Base-by-base conservation (phyloP, 495 filamentous ascomycete genomes). In the Tetracladium setigerum region DNA sequence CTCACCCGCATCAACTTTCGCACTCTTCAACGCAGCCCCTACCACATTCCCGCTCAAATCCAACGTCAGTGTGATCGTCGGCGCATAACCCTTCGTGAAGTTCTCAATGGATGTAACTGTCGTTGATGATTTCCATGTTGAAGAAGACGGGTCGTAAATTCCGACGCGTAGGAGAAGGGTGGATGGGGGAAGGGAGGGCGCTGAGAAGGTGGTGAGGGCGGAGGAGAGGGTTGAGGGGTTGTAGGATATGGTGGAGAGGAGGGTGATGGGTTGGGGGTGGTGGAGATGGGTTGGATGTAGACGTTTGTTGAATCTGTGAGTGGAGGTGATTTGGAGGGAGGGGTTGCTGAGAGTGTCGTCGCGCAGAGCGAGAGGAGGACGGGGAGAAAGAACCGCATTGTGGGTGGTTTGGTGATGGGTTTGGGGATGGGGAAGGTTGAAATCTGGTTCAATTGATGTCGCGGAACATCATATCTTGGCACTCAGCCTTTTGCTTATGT, bases 51-150 rank as follows among this genome's bases (percentile, higher is more conserved):
- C 68, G n/a, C 57, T 38, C 11, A 19, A 52, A 44, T 68, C 67
- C n/a, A 77, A 53, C 13, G 61, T 60, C 30, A 79, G 50, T 17
- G 70, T 55, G 38, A 79, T 58, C 30, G 69, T 65, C 15, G 74
- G 74, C 46, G 66, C 63, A 49, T 69, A 76, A 8, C 74, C 75
- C 62, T 77, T 77, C 30, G 54, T 57, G 44, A 79, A 79, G 53
- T 70, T 77, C 17, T 68, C 64, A 1, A 56, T 64, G 13, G 68
- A 69, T 17, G 66, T 63, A 3, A 69, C 67, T 14, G 71, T 66
- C 2, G 69, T 73, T 4, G 72, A 69, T n/a, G 69, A 70, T 34
- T 52, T 44, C 75, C 75, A 79, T 14, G 24, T 27, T 41, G 45
- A 43, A 1, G 61, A 41, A n/a, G 57, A 38, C 6, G 59, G 22